phyloP scores from a whole-genome alignment of 768 basidiomycete species.

The Glaciozyma antarctica region DNA sequence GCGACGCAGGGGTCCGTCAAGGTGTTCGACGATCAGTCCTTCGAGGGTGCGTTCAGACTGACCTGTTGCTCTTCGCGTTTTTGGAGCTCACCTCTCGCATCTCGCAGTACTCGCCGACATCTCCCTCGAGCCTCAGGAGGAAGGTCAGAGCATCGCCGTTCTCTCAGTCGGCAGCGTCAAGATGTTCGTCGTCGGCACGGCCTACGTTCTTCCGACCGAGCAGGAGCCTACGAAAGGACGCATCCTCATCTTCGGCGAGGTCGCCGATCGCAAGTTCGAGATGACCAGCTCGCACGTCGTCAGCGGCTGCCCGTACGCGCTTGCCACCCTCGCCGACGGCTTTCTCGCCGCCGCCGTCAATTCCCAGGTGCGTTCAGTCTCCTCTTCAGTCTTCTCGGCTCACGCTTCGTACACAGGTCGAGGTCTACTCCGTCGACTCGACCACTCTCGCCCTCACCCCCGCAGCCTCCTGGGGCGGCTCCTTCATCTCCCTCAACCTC shows the following conservation, averaged over 20 bases:
- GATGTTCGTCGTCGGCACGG: slow-evolving; percentile 44
- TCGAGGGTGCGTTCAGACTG: slow-evolving; percentile 48
- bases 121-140: slow-evolving; percentile 4
- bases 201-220: slow-evolving; percentile 22
- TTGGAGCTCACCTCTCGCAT: slow-evolving; percentile 1
- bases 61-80: not conserved
- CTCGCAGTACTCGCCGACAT: slow-evolving; percentile 11
- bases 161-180: not conserved
- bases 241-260: slow-evolving; percentile 14
- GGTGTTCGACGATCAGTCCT: slow-evolving; percentile 56
- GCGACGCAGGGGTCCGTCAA: slow-evolving; percentile 52
- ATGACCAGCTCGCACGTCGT: slow-evolving; percentile 38
- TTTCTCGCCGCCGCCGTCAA: slow-evolving; percentile 22
- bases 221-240: slow-evolving; percentile 30
- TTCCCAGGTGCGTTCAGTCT: slow-evolving; percentile 10
- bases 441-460: slow-evolving; percentile 41
- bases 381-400: not conserved
- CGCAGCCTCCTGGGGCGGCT: slow-evolving; percentile 63
- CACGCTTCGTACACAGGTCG: not conserved
- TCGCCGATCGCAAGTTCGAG: slow-evolving; percentile 12
- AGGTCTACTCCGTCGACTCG: slow-evolving; percentile 29
- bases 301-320: slow-evolving; percentile 61
- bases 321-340: slow-evolving; percentile 38
- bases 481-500: slow-evolving; percentile 65
- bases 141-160: slow-evolving; percentile 13